Evolutionary conservation across 1,284 basidiomycete genomes (phyloP).

Genomic region (Tranzscheliella williamsii): DNA sequence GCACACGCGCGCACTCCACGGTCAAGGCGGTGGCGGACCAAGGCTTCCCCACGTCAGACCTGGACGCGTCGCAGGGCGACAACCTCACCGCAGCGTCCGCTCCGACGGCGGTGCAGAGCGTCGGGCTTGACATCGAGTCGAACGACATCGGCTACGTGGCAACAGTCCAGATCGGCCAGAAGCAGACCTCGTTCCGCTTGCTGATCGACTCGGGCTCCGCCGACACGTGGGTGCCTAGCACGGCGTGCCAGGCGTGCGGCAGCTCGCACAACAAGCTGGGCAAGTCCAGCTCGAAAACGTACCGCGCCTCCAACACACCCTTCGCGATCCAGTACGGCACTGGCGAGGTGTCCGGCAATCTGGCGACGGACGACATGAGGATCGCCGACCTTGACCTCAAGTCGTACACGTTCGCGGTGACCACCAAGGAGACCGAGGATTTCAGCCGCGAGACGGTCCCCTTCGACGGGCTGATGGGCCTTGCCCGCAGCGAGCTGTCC

Average conservation of each 20-base stretch:
- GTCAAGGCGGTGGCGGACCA: slow-evolving; percentile 3
- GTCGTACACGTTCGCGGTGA: slow-evolving; percentile 75
- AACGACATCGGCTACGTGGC: slow-evolving; percentile 71
- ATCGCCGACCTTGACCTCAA: slow-evolving; percentile 71
- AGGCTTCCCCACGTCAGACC: slow-evolving; percentile 17
- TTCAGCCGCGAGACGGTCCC: slow-evolving; percentile 65
- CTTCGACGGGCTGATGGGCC: slow-evolving; percentile 83
- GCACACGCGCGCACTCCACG: slow-evolving; percentile 9
- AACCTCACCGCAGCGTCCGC: slow-evolving; percentile 26
- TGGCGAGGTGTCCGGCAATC: slow-evolving; percentile 71
- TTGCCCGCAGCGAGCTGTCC: slow-evolving; percentile 64
- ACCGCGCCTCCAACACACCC: slow-evolving; percentile 65
- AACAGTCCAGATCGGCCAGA: slow-evolving; percentile 75
- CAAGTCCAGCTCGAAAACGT: slow-evolving; percentile 69
- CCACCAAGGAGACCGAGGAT: slow-evolving; percentile 69
- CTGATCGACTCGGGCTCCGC: slow-evolving; percentile 79
- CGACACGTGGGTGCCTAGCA: slow-evolving; percentile 70
- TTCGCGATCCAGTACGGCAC: slow-evolving; percentile 76
- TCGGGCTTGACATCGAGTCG: slow-evolving; percentile 74
- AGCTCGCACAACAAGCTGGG: slow-evolving; percentile 71
- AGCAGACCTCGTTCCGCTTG: slow-evolving; percentile 72
- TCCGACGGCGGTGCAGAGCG: slow-evolving; percentile 67
- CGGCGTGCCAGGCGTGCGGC: slow-evolving; percentile 38
- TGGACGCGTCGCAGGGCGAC: slow-evolving; percentile 23
- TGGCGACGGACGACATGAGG: slow-evolving; percentile 71